Conservation (phyloP, 371 early-diverging fungal genomes). For the Mucor lusitanicus region DNA sequence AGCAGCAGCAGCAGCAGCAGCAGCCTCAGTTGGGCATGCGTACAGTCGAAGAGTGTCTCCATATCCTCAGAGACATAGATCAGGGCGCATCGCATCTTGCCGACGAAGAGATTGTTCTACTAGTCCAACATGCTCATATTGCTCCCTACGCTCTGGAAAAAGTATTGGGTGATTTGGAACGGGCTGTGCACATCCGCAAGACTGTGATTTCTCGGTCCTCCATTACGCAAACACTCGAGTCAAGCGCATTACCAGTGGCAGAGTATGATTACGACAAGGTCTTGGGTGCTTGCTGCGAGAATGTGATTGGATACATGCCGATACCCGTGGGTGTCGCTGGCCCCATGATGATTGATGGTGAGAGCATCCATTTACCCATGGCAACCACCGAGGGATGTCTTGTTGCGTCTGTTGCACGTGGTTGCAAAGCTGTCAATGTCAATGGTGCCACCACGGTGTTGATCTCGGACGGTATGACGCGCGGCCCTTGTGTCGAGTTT, state of each 20-base stretch:
- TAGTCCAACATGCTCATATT: conserved; percentile 74
- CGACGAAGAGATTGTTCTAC: conserved; percentile 79
- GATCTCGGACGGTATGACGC: conserved; percentile 90
- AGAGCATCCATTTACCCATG: conserved; percentile 88
- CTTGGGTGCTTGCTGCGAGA: conserved; percentile 94
- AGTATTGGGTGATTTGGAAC: conserved; percentile 68
- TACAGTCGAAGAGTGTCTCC: neutral
- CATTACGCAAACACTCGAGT: conserved; percentile 64
- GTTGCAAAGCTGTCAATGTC: conserved; percentile 93
- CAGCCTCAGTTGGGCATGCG: neutral
- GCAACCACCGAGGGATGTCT: conserved; percentile 96
- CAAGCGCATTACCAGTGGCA: conserved; percentile 71
- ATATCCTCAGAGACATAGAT: neutral
- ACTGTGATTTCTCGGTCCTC: conserved; percentile 74
- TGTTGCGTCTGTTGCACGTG: conserved; percentile 95
- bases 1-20: neutral
- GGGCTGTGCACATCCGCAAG: conserved; percentile 88
- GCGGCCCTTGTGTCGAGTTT: conserved; percentile 93
- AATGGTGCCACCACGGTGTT: conserved; percentile 72
- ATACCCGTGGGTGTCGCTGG: conserved; percentile 92
- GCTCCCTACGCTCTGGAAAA: conserved; percentile 88
- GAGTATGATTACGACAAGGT: conserved; percentile 90
- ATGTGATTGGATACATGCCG: conserved; percentile 95
- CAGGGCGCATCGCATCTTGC: neutral
- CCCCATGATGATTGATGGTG: conserved; percentile 82